A percentile compares a stretch with the other conserved stretches of the same genome.
Conservation (phyloP, 352 stramenopile species). For the Pythium aphanidermatum region DNA sequence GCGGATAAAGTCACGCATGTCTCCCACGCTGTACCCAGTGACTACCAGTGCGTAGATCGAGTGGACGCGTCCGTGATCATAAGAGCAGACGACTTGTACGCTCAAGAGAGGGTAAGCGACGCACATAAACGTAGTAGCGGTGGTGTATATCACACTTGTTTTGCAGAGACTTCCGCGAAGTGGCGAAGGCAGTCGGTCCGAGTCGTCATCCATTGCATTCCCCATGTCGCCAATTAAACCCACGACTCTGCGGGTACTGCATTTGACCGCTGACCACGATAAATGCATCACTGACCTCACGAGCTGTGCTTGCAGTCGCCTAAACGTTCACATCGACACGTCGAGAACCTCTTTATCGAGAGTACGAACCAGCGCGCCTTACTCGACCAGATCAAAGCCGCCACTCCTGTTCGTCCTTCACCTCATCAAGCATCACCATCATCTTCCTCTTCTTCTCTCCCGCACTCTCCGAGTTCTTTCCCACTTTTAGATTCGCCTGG, state of each 20-base stretch:
- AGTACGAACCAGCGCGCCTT: slow-evolving; percentile 39
- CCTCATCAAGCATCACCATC: background rate
- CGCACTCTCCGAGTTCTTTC: slow-evolving; percentile 4
- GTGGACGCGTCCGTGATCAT: slow-evolving; percentile 19
- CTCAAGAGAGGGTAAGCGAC: slow-evolving; percentile 39
- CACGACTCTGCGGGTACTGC: slow-evolving; percentile 15
- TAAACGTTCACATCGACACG: slow-evolving; percentile 14
- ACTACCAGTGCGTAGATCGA: slow-evolving; percentile 19
- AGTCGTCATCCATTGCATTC: slow-evolving; percentile 15
- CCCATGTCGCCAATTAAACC: slow-evolving; percentile 48
- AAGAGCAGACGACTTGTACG: slow-evolving; percentile 31
- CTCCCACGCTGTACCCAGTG: slow-evolving; percentile 22
- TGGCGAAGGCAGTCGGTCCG: slow-evolving; percentile 2
- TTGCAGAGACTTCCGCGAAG: background rate
- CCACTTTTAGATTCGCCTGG: background rate
- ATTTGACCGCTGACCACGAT: background rate
- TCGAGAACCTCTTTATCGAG: slow-evolving; percentile 44
- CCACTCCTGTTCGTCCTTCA: slow-evolving; percentile 3
- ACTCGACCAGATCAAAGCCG: slow-evolving; percentile 53
- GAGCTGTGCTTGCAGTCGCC: slow-evolving; percentile 7
- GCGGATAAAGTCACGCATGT: slow-evolving; percentile 43
- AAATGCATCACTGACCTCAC: background rate
- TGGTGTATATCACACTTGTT: slow-evolving; percentile 2
- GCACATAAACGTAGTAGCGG: too few relatives aligned
- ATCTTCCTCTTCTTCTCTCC: background rate